phyloP scores from a whole-genome alignment of 306 rosid species.

The Begonia loranthoides region DNA sequence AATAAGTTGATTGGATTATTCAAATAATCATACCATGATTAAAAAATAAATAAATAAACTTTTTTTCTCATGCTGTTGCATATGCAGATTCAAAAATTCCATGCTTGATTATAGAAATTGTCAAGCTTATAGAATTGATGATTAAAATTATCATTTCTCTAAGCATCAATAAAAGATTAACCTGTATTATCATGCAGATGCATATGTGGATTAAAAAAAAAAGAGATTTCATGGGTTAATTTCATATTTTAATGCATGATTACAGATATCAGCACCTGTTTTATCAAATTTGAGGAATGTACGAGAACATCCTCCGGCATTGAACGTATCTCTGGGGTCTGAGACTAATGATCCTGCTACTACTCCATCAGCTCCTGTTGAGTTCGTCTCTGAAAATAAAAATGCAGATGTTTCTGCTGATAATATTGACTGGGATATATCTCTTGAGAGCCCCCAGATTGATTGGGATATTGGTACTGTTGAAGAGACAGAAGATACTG shows the following conservation, averaged over 20 bases:
- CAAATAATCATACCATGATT: slow-evolving; percentile 9
- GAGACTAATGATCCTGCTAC: slow-evolving; percentile 34
- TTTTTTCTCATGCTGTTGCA: slow-evolving; percentile 3
- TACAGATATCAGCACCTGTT: slow-evolving; percentile 42
- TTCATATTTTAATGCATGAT: slow-evolving; percentile 11
- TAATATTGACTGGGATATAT: slow-evolving; percentile 87
- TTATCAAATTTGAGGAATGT: slow-evolving; percentile 45
- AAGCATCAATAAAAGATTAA: too few species aligned
- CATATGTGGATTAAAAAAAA: neutral
- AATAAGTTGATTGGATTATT: slow-evolving; percentile 9
- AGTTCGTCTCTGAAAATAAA: slow-evolving; percentile 17
- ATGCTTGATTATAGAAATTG: too few species aligned
- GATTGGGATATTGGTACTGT: slow-evolving; percentile 81
- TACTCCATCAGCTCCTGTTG: slow-evolving; percentile 30
- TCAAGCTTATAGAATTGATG: too few species aligned
- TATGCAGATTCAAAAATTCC: too few species aligned
- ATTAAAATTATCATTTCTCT: too few species aligned
- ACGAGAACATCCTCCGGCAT: slow-evolving; percentile 54
- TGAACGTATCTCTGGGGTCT: slow-evolving; percentile 54
- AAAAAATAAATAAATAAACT: neutral
- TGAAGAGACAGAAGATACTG: slow-evolving; percentile 66
- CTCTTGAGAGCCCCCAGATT: slow-evolving; percentile 65
- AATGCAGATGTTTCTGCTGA: slow-evolving; percentile 25
- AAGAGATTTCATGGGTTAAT: neutral
- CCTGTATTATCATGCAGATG: too few species aligned